phyloP scores from a whole-genome alignment of 768 basidiomycete genomes.

The Pholiota conissans region DNA sequence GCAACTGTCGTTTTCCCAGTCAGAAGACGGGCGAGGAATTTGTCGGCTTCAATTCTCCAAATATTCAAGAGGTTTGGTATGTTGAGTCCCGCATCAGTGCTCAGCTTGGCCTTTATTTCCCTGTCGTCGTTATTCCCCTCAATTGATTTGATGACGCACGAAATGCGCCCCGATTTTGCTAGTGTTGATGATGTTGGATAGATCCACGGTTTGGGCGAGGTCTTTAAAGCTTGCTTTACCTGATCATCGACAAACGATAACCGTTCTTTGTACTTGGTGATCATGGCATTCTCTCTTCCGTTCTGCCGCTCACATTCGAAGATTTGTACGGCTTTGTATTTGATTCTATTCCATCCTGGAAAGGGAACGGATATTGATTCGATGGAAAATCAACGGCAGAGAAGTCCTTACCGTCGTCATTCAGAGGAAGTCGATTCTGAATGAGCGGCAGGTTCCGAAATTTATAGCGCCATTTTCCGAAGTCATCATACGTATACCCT shows the following conservation, averaged over 20 bases:
- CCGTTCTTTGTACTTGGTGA: not conserved
- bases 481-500: too few relatives aligned
- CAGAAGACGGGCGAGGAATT: constrained; percentile 17
- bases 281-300: not conserved
- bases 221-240: not conserved
- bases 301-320: not conserved
- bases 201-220: not conserved
- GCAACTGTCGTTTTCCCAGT: not conserved
- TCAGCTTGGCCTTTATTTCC: constrained; percentile 17
- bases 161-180: constrained; percentile 13
- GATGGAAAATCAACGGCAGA: too few relatives aligned
- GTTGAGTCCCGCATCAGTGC: not conserved
- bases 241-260: not conserved
- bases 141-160: constrained; percentile 13
- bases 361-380: too few relatives aligned
- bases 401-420: too few relatives aligned
- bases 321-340: not conserved
- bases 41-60: constrained; percentile 19
- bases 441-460: too few relatives aligned
- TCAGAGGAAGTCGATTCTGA: too few relatives aligned
- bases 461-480: too few relatives aligned
- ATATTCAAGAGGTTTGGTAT: constrained; percentile 8
- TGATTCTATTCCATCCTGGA: not conserved
- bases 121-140: not conserved
- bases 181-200: not conserved